These are phyloP conservation scores for Mesembryanthemum crystallinum DNA, from an alignment of 148 eudicot genomes.

Conservation along the genomic window DNA sequence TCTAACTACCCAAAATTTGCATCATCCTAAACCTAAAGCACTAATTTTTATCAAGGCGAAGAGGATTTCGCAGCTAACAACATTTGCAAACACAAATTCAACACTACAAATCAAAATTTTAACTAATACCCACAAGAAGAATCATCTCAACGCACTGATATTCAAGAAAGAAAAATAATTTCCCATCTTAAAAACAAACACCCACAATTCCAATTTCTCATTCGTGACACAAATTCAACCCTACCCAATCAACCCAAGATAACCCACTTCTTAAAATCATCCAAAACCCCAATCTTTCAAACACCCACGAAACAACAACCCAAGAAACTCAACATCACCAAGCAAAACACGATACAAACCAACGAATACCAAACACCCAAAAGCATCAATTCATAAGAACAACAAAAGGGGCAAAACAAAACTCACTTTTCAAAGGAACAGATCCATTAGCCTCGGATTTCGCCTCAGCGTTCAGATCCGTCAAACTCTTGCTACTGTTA, in stretches of 20 bases:
- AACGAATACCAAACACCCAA: not conserved
- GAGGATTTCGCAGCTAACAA: not conserved
- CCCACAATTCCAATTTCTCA: not conserved
- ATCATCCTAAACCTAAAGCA: not conserved
- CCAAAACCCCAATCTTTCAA: not conserved
- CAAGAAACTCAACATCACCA: not conserved
- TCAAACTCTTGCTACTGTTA: not conserved
- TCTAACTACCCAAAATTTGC: not conserved
- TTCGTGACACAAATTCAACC: not conserved
- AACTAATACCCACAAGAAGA: not conserved
- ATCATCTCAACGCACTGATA: too few relatives aligned
- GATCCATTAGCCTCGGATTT: slow-evolving; percentile 22
- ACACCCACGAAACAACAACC: not conserved
- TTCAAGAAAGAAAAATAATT: not conserved
- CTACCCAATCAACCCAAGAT: not conserved
- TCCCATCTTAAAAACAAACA: not conserved
- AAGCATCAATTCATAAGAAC: not conserved
- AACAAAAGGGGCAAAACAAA: not conserved
- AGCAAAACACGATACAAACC: not conserved
- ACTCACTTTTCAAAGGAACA: slow-evolving; percentile 34
- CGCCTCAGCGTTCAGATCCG: slow-evolving; percentile 33
- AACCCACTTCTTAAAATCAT: not conserved
- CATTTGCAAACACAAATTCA: not conserved
- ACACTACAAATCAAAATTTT: not conserved
- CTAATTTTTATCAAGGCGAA: not conserved